Base-by-base conservation (phyloP, 2,329 filamentous ascomycete genomes). In the Lachnellula cervina region DNA sequence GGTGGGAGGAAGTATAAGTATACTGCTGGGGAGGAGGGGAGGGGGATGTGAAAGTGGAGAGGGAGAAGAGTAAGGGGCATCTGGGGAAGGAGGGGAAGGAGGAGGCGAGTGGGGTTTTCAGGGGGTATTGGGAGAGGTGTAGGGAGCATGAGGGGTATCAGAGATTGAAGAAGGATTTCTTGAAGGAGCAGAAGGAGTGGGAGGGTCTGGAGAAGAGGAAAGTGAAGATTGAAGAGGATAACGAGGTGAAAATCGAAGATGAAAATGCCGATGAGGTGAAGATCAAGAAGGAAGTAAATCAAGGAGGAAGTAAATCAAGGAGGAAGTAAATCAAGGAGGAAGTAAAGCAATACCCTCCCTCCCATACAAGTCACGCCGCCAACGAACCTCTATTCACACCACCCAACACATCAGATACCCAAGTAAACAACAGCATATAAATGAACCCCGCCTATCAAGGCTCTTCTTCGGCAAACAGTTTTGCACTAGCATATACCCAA, bases 1-100 rank as follows among this genome's bases (percentile, higher is more conserved):
- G 74, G 80, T 0, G 82, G 82, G 0, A 73, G 76, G 25, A 85
- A 84, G 63, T 83, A 83, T 57, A 13, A 4, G 17, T n/a, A 42
- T 19, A 13, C 5, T 6, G 52, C 54, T 3, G 53, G 54, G 49
- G 51, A 59, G 19, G 65, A 73, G 71, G 60, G 70, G 66, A 51
- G 68, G 49, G 74, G 16, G 77, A 74, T 62, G 74, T 69, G 66
- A 51, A 19, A 16, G 67, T 51, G 16, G 13, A 43, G 40, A 52
- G 16, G 50, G 67, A 76, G 25, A 79, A 75, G 66, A 76, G 73
- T 59, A 64, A 66, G 43, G 72, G 62, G 0, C 77, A 80, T 65
- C 65, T 71, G 52, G 79, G 73, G 21, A 73, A 69, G 64, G 67
- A 71, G 51, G 79, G 81, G 66, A 83, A 82, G 68, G 61, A 74